Evolutionary conservation across 257 asterid species (phyloP).

Genomic region (Eucommia ulmoides): DNA sequence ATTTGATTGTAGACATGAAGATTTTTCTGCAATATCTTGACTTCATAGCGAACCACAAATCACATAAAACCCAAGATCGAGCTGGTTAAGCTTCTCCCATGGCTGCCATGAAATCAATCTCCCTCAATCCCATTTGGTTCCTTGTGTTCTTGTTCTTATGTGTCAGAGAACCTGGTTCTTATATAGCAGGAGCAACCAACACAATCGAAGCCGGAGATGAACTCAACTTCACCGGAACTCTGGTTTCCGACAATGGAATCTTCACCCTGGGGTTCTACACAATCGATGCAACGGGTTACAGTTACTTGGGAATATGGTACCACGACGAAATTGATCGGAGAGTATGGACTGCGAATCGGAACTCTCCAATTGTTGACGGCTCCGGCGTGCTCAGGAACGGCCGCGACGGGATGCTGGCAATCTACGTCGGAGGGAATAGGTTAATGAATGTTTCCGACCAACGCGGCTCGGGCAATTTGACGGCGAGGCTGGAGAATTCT

Average conservation of each 20-base stretch:
- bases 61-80: too few species aligned
- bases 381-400: too few species aligned
- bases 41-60: not conserved
- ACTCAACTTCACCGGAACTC: not conserved
- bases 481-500: conserved; percentile 21
- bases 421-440: not conserved
- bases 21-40: too few species aligned
- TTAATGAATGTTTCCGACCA: too few species aligned
- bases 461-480: too few species aligned
- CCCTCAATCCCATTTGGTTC: too few species aligned
- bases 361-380: not conserved
- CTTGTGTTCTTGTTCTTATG: too few species aligned
- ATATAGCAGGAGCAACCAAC: not conserved
- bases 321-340: not conserved
- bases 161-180: not conserved
- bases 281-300: not conserved
- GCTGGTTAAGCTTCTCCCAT: too few species aligned
- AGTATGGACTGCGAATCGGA: conserved; percentile 1
- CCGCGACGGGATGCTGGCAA: not conserved
- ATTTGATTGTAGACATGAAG: too few species aligned
- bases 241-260: not conserved
- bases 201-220: not conserved
- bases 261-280: not conserved
- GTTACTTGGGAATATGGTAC: not conserved
- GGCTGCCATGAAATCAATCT: too few species aligned